Evolutionary conservation across 305 asterid genomes (phyloP).

Genomic region (Fraxinus paxiana): DNA sequence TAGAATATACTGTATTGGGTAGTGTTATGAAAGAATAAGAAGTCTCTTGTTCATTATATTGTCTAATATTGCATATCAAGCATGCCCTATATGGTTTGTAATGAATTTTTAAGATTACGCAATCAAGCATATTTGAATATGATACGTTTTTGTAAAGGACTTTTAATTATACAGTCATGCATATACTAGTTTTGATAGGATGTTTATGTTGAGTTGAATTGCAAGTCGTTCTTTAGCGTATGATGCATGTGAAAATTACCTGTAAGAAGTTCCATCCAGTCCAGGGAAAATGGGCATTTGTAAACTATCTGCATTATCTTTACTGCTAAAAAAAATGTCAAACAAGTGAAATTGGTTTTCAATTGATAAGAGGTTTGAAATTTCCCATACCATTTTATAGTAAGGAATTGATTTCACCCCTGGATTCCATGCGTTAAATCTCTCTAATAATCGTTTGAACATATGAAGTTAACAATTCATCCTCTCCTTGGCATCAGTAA

Average conservation of each 20-base stretch:
- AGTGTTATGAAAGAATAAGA: neutral
- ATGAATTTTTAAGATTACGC: neutral
- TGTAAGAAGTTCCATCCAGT: neutral
- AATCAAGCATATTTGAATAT: neutral
- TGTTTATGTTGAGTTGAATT: neutral
- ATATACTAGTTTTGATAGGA: neutral
- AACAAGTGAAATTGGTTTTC: neutral
- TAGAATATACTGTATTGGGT: neutral
- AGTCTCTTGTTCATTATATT: neutral
- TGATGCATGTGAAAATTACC: neutral
- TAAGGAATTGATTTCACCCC: neutral
- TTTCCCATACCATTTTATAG: neutral
- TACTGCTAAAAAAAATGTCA: neutral
- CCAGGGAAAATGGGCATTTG: neutral
- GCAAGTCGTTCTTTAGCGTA: neutral
- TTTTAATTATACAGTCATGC: neutral
- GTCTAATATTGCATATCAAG: neutral
- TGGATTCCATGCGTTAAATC: neutral
- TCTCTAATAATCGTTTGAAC: neutral
- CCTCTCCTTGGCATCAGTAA: neutral
- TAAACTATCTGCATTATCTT: neutral
- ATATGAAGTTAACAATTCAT: neutral
- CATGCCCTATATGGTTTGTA: neutral
- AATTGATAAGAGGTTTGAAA: neutral
- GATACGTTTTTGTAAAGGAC: neutral